Conservation (phyloP, 352 stramenopile genomes). For the Pythium chondricola region DNA sequence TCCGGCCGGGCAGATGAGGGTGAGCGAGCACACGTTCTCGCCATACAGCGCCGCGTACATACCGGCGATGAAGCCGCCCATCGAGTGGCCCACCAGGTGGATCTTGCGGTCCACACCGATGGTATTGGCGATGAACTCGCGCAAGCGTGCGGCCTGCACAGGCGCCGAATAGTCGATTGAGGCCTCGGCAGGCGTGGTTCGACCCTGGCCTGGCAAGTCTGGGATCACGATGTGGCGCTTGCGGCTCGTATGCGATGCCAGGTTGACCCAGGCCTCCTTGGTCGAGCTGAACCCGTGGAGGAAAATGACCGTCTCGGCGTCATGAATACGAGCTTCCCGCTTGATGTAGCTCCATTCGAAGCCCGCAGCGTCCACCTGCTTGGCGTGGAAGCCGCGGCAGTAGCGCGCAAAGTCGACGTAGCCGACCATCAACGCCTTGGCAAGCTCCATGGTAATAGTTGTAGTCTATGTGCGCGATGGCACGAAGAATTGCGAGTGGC, state of each 20-base stretch:
- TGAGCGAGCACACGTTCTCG: slow-evolving; percentile 44
- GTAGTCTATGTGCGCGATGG: background rate
- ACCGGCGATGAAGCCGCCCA: slow-evolving; percentile 70
- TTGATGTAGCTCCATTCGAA: slow-evolving; percentile 70
- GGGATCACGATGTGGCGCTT: slow-evolving; percentile 60
- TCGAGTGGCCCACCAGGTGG: slow-evolving; percentile 65
- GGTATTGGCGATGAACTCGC: slow-evolving; percentile 48
- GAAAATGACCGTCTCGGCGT: slow-evolving; percentile 44
- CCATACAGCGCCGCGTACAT: slow-evolving; percentile 61
- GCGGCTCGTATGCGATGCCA: slow-evolving; percentile 41
- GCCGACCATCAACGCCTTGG: slow-evolving; percentile 27
- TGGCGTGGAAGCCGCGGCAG: slow-evolving; percentile 41
- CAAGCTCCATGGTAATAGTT: slow-evolving; percentile 8
- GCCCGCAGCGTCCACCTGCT: slow-evolving; percentile 33
- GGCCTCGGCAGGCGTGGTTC: slow-evolving; percentile 39
- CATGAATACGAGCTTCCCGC: too few species aligned
- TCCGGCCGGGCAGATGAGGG: slow-evolving; percentile 66
- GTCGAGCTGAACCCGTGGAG: slow-evolving; percentile 68
- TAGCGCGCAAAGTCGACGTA: slow-evolving; percentile 43
- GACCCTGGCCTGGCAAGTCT: slow-evolving; percentile 57
- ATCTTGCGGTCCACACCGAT: slow-evolving; percentile 44
- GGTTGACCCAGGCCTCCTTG: slow-evolving; percentile 61
- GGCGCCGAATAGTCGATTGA: slow-evolving; percentile 42
- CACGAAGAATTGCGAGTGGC: too few species aligned
- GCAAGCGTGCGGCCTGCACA: slow-evolving; percentile 41